Evolutionary conservation across 176 grass and related monocot genomes (phyloP), one percentile per base, ranked within the genome.

Genomic region (Puya raimondii): DNA sequence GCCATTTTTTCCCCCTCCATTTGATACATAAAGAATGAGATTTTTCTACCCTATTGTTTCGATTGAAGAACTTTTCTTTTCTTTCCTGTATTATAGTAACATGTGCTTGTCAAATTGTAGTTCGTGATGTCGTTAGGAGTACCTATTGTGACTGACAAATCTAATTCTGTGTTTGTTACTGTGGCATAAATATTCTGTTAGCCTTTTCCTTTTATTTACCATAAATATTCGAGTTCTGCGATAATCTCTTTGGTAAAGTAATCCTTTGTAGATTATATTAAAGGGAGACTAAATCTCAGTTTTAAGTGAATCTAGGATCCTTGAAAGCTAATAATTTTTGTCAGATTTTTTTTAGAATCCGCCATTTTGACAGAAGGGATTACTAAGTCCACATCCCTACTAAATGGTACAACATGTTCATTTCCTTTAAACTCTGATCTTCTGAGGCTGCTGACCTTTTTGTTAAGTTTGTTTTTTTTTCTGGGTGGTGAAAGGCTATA

Each of bases 61-160:
- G n/a, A 61, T 18, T 61, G 17, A 20, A 61, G 56, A 2, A 18
- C 61, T 33, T 78, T 27, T 17, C 22, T 59, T 59, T 56, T 74
- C 18, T 67, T n/a, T 48, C 20, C 69, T 23, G 59, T 65, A 33
- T 72, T 79, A 69, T 17, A 78, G 16, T 23, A 71, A 3, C 71
- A 13, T 49, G 63, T 70, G 20, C 29, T 25, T 49, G 21, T 17
- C 9, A 64, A 65, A 67, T 21, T 47, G n/a, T 63, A 29, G 64
- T 72, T 82, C 66, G 72, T 52, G 17, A 61, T 42, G 29, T 42
- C 4, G 4, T 42, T 42, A 42, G 33, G 33, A 42, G 33, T 42
- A 42, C 33, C 33, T 42, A 42, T 42, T 42, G 33, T 42, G 33
- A 42, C 33, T 42, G 33, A 8, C 33, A 42, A 42, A 42, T 42